phyloP scores from a whole-genome alignment of 2,329 filamentous ascomycete genomes.

The Dothistroma pini region DNA sequence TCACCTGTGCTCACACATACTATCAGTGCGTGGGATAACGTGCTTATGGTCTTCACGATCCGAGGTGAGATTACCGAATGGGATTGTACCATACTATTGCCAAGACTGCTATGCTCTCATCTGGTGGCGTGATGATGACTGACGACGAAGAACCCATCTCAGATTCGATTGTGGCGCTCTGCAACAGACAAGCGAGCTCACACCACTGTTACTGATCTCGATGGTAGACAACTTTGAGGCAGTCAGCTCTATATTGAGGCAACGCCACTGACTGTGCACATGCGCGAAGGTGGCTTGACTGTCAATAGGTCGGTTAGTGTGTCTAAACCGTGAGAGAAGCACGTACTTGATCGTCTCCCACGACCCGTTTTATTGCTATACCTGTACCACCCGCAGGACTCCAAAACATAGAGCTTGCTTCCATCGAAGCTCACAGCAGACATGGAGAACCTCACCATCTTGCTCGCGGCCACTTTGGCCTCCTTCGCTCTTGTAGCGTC shows the following conservation, averaged over 20 bases:
- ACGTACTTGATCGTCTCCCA: too few relatives aligned
- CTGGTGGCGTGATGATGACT: background rate
- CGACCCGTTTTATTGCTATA: too few relatives aligned
- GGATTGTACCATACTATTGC: background rate
- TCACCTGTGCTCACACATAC: background rate
- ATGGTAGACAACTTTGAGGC: background rate
- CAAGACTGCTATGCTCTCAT: background rate
- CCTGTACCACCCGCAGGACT: too few relatives aligned
- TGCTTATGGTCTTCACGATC: background rate
- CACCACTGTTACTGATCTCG: background rate
- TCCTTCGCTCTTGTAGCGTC: too few relatives aligned
- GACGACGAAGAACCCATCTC: background rate
- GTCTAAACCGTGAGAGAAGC: too few relatives aligned
- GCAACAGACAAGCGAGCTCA: background rate
- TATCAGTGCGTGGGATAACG: background rate
- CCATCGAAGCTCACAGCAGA: too few relatives aligned
- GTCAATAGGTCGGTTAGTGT: too few relatives aligned
- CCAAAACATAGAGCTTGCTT: too few relatives aligned
- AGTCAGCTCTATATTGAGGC: background rate
- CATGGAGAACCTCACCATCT: too few relatives aligned
- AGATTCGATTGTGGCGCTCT: background rate
- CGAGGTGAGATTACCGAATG: background rate
- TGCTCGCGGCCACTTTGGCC: too few relatives aligned
- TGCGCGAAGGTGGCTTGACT: background rate
- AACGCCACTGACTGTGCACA: background rate